These are phyloP conservation scores for Sphagnum contortum DNA, from an alignment of 225 moss, liverwort and hornwort species.

Conservation along the genomic window DNA sequence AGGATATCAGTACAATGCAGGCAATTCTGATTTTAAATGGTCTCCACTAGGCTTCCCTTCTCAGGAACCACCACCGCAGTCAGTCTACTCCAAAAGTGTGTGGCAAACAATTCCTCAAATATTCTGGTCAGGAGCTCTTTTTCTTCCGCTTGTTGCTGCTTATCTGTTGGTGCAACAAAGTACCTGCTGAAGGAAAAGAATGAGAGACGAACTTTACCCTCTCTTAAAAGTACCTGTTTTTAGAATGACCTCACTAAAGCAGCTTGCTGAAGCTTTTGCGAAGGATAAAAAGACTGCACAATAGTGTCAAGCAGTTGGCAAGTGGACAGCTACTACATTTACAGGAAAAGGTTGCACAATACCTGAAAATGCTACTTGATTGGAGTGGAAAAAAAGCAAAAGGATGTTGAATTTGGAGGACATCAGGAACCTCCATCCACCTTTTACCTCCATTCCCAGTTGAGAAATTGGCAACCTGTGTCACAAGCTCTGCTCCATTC, in stretches of 20 bases:
- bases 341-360: background rate
- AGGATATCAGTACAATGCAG: slow-evolving; percentile 50
- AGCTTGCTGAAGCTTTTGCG: too few relatives aligned
- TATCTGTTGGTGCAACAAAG: slow-evolving; percentile 53
- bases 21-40: slow-evolving; percentile 63
- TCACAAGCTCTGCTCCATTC: slow-evolving; percentile 84
- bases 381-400: slow-evolving; percentile 67
- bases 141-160: slow-evolving; percentile 20
- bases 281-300: too few relatives aligned
- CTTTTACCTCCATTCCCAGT: slow-evolving; percentile 21
- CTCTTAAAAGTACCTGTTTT: background rate
- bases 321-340: background rate
- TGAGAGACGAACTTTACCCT: background rate
- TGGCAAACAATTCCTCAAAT: slow-evolving; percentile 36
- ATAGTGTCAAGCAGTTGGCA: background rate
- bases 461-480: slow-evolving; percentile 55
- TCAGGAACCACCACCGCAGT: slow-evolving; percentile 66
- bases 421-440: slow-evolving; percentile 24
- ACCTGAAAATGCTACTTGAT: slow-evolving; percentile 55
- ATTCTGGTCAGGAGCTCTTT: slow-evolving; percentile 51
- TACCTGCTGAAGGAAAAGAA: slow-evolving; percentile 38
- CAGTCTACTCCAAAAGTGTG: slow-evolving; percentile 79
- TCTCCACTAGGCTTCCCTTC: slow-evolving; percentile 60
- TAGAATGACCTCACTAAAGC: background rate
- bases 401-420: slow-evolving; percentile 36